Evolutionary conservation across 2,329 filamentous ascomycete species (phyloP), one percentile per base, ranked within the genome.

Genomic region (Botryotinia calthae): DNA sequence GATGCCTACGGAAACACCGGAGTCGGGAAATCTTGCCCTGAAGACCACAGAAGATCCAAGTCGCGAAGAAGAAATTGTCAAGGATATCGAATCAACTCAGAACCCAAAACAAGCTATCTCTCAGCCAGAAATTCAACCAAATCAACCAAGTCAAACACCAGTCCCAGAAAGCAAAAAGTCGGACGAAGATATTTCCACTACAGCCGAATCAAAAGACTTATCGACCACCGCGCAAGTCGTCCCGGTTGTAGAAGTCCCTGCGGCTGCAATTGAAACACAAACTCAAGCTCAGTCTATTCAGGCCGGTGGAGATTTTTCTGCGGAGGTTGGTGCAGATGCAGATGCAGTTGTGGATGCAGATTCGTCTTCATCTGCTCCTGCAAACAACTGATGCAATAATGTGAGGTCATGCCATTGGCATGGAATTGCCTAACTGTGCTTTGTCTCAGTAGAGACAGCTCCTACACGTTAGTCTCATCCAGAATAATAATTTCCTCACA

Each of bases 361-460:
- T 56, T 56, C 37, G 28, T 68, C 65, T 68, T 37, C 34, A 56
- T 68, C 65, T 58, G n/a, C 48, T 22, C 18, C 48, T 68, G 34
- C 20, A 31, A 31, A 28, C 10, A 68, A 44, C 25, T 68, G 37
- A 68, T 22, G 34, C 25, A 5, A 37, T 51, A 20, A 56, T 56
- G 34, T 9, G 37, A 67, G 18, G 46, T 7, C 31, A 67, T 67
- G 48, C 25, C 10, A 28, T 67, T 7, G 46, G 48, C 25, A 31
- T 42, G 31, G 25, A 56, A 34, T 12, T 56, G 16, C 48, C 48
- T 48, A 31, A 56, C 4, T 56, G 48, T 44, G 22, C 25, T 42
- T 54, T 54, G 25, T 42, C 48, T 56, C 7, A 37, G 37, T 8
- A 37, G 8, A 37, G 8, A 37, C 8, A 37, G 37, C 8, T 1